phyloP scores from a whole-genome alignment of 768 basidiomycete species.

The Rhizopogon roseolus region DNA sequence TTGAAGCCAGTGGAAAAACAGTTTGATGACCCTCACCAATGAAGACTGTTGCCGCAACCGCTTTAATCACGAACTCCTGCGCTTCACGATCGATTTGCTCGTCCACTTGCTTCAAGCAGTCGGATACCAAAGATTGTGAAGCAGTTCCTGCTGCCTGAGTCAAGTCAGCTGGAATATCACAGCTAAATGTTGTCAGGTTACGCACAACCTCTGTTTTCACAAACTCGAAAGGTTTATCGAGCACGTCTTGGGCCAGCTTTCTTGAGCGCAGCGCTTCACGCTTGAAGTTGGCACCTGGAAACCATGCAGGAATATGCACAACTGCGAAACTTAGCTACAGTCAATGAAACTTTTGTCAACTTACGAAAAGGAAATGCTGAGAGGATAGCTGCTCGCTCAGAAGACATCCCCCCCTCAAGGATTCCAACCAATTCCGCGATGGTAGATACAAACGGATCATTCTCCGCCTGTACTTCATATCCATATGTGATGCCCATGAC shows the following conservation, averaged over 20 bases:
- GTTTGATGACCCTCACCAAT: conserved; percentile 11
- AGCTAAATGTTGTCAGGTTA: not conserved
- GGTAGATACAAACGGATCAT: conserved; percentile 15
- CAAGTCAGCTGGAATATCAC: not conserved
- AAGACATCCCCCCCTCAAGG: conserved; percentile 7
- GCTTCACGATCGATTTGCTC: not conserved
- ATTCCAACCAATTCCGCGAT: conserved; percentile 10
- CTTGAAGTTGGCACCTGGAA: conserved; percentile 10
- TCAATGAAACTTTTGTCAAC: not conserved
- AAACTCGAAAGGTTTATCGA: conserved; percentile 17
- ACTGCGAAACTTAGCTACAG: conserved; percentile 6
- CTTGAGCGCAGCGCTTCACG: conserved; percentile 6
- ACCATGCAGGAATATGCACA: conserved; percentile 14
- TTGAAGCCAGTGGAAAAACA: not conserved
- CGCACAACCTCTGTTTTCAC: conserved; percentile 11
- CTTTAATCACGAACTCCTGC: conserved; percentile 16
- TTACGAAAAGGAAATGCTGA: conserved; percentile 15
- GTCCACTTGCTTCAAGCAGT: conserved; percentile 6
- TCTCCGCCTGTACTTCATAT: conserved; percentile 10
- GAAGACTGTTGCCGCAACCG: conserved; percentile 14
- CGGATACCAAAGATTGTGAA: conserved; percentile 18
- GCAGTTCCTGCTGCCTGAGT: conserved; percentile 14
- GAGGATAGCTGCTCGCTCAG: conserved; percentile 15
- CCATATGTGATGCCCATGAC: conserved; percentile 17
- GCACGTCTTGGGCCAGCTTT: conserved; percentile 8